Base-by-base conservation (phyloP, 768 basidiomycete genomes). In the Mycena haematopus region DNA sequence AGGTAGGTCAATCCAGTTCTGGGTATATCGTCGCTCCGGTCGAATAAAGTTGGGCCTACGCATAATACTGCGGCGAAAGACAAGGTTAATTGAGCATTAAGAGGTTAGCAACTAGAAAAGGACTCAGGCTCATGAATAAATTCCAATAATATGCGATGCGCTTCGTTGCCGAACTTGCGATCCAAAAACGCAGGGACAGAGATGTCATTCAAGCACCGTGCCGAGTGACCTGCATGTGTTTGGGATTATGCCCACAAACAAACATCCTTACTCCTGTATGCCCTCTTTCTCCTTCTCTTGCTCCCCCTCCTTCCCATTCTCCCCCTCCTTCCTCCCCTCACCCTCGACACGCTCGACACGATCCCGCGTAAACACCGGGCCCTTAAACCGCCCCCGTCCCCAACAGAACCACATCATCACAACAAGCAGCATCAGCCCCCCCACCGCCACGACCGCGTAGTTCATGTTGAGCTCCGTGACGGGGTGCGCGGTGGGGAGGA, bases 381-480 rank as follows among this genome's bases (percentile, higher is more conserved):
- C 84, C 3, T 67, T 61, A 65, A 85, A 86, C 22, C 67, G 76
- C 55, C 66, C 69, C 15, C 78, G 74, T 14, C 84, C 82, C 84
- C 83, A 85, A 44, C 76, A 62, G 6, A 75, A 19, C 85, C 84
- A 85, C 35, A 79, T 80, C 0, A 77, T 29, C 5, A 72, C 70
- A 17, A 85, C 83, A n/a, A 85, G 66, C 33, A 84, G 31, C 24
- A 77, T 64, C 17, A 85, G 73, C 0, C 74, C 81, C 8, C 82
- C 84, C 22, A 86, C 74, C 6, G 84, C 83, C 3, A 86, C 77
- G 52, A 86, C 74, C 0, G 85, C 77, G 62, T 87, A 86, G 70
- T 86, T 86, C 85, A 86, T 87, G 69, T 84, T 82, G 50, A 78
- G 66, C 46, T 74, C 62, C 40, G 73, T 80, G 21, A 84, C 83